A percentile compares a stretch with the other conserved stretches of the same genome.
These are phyloP conservation scores for Coemansia sp. DNA, from an alignment of 192 early-diverging fungal genomes.

Conservation along the genomic window DNA sequence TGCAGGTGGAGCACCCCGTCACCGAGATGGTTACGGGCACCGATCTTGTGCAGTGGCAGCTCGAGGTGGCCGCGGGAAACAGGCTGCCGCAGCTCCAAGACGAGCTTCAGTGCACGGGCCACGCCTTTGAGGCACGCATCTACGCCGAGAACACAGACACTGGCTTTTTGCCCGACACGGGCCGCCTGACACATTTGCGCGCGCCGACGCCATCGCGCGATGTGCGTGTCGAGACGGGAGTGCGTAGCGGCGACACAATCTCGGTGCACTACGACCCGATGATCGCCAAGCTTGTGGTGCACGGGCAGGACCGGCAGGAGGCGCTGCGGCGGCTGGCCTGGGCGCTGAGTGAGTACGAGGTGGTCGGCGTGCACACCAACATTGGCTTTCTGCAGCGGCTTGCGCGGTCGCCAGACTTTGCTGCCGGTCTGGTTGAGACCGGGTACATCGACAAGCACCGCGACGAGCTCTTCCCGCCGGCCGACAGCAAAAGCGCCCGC, in stretches of 20 bases:
- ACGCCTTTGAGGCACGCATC: conserved; percentile 96
- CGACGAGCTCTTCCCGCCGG: conserved; percentile 58
- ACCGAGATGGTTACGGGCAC: conserved; percentile 95
- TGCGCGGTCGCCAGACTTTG: conserved; percentile 75
- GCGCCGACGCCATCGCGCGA: conserved; percentile 59
- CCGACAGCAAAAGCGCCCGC: too few relatives aligned
- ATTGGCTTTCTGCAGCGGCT: conserved; percentile 85
- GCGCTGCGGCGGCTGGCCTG: conserved; percentile 77
- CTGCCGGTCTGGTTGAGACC: conserved; percentile 86
- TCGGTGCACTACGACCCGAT: conserved; percentile 93
- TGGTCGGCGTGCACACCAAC: conserved; percentile 90
- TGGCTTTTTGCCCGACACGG: conserved; percentile 91
- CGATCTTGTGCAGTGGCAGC: conserved; percentile 93
- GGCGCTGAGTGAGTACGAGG: conserved; percentile 82
- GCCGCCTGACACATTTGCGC: conserved; percentile 72
- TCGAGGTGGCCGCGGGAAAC: conserved; percentile 92
- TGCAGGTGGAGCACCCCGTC: conserved; percentile 90
- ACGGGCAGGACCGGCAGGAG: conserved; percentile 72
- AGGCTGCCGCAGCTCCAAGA: conserved; percentile 60
- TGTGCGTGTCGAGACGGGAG: conserved; percentile 91
- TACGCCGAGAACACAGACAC: conserved; percentile 94
- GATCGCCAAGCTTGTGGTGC: conserved; percentile 93
- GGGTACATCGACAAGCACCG: conserved; percentile 86
- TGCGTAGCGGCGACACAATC: conserved; percentile 85
- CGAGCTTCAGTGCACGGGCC: conserved; percentile 70